Evolutionary conservation across 352 stramenopile species (phyloP), one percentile per base, ranked within the genome.

Genomic region (Albugo candida): DNA sequence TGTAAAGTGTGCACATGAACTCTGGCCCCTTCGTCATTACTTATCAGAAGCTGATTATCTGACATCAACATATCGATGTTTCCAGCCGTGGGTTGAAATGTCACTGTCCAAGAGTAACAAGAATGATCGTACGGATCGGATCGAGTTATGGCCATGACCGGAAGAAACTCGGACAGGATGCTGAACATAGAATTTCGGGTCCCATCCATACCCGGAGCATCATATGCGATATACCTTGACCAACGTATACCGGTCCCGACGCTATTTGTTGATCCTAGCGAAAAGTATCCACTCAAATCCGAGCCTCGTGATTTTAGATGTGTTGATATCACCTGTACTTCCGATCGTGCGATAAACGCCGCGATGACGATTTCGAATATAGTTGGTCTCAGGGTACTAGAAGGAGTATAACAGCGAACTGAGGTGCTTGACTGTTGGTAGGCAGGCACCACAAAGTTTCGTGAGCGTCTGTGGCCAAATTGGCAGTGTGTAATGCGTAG

Each of bases 101-200:
- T 70, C 12, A 77, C 47, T 2, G 51, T 49, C 65, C 65, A 77
- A 5, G 49, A 40, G 51, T 58, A 76, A 6, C 58, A 54, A n/a
- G 44, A 39, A 20, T 62, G 53, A 16, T 58, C 47, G 44, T 79
- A 53, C 13, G 57, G 59, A 1, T 55, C 64, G 14, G 56, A 45
- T 20, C 65, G 54, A 6, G 53, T 41, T 5, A 85, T 56, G 11
- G 43, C 51, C 1, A 49, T 47, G 14, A 66, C 20, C 0, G 21
- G 37, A 3, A 60, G 53, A 0, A 72, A 40, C 8, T 60, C 48
- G 18, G 42, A 43, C 5, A 76, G 37, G 11, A 56, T 45, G 37
- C 67, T 60, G 11, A 35, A 19, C 40, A 70, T 47, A 12, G 62
- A 67, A 44, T 60, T 37, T 0, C 55, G 59, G 2, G 39, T 41